Base-by-base conservation (phyloP, 768 basidiomycete genomes). In the Russula griseocarnosa region DNA sequence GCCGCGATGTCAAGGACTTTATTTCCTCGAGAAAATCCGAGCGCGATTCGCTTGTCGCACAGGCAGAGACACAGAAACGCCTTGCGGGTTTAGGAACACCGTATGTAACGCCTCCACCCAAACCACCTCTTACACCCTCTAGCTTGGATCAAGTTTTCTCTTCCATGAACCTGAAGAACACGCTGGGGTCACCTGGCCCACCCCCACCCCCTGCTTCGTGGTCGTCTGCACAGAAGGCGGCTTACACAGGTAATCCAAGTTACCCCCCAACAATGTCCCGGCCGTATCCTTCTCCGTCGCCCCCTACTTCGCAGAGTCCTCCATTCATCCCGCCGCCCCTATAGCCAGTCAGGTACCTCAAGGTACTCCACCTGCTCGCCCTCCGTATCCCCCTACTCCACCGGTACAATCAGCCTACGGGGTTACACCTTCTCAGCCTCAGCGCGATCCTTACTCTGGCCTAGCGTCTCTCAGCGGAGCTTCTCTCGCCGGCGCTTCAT, bases 11-110 rank as follows among this genome's bases (percentile, higher is more conserved):
- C 3, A 82, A 79, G 55, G 75, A 78, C 0, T 97, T 88, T 70
- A 77, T 93, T 9, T 75, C 80, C 0, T 77, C 81, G 20, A 80
- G 96, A 32, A 81, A 79, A 9, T 74, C 78, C 0, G 94, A 98
- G 72, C 81, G 94, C 10, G 86, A 90, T 22, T 76, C 78, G 13
- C 72, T 96, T 20, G 79, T 83, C 3, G 78, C 81, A 3, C 85
- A 89, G 68, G 80, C 90, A 5, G 94, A 94, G 67, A 81, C 84
- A 11, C 83, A 91, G 73, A 85, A 82, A 64, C 79, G 88, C 36
- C 73, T 90, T 5, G 77, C 86, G 0, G 53, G 58, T 38, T 18
- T 38, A 16, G 67, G 68, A 22, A 67, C 75, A 2, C 68, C 78
- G 4, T 69, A 77, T 16, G 72, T 76, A 30, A 67, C 77, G 36